A percentile compares a stretch with the other conserved stretches of the same genome.
phyloP scores from a whole-genome alignment of 1,139 yeast genomes.

The Zygoascus meyerae region DNA sequence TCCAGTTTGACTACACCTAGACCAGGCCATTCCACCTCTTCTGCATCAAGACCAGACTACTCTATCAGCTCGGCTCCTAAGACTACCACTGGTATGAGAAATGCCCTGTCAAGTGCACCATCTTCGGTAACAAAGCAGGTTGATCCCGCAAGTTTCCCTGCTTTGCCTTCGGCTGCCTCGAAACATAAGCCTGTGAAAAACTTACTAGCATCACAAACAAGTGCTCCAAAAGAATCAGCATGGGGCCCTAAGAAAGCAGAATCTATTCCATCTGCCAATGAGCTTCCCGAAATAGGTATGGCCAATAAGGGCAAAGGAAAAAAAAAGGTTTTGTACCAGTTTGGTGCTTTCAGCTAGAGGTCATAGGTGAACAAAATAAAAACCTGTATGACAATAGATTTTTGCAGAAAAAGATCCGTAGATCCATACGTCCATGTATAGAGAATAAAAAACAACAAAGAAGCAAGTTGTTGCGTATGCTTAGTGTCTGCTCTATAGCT shows the following conservation, averaged over 20 bases:
- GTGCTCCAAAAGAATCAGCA: constrained; percentile 4
- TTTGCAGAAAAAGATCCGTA: too few relatives aligned
- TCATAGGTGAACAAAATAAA: neutral
- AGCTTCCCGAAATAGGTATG: constrained; percentile 3
- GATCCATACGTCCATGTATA: too few relatives aligned
- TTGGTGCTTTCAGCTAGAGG: constrained; percentile 16
- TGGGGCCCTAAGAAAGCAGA: constrained; percentile 2
- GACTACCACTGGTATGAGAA: constrained; percentile 1
- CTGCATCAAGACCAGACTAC: neutral
- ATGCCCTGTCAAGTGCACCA: neutral
- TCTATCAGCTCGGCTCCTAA: neutral
- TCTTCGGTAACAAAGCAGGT: neutral
- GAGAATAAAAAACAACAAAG: too few relatives aligned
- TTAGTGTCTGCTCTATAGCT: too few relatives aligned
- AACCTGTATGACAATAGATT: too few relatives aligned
- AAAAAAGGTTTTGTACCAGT: constrained; percentile 22
- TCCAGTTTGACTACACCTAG: neutral
- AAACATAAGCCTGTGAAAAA: neutral
- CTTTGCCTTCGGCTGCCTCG: constrained; percentile 2
- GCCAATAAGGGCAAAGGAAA: constrained; percentile 21
- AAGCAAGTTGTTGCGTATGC: too few relatives aligned
- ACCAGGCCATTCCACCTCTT: neutral
- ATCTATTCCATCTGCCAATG: neutral
- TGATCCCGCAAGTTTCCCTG: constrained; percentile 1
- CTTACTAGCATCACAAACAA: neutral